phyloP scores from a whole-genome alignment of 2,329 filamentous ascomycete species.

The Apiospora aurea region DNA sequence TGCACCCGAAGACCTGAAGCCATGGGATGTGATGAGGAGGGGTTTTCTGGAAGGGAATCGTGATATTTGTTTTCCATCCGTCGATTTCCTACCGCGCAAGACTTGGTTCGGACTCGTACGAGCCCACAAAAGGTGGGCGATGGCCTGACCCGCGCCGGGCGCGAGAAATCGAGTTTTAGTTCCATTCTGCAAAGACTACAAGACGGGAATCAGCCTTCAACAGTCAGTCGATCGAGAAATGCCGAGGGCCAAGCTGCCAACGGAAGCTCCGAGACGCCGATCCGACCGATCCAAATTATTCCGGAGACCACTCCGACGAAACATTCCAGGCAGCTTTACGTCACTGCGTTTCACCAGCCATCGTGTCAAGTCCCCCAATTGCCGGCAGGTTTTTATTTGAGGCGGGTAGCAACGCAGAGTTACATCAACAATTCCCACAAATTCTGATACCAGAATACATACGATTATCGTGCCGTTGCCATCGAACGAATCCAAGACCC shows the following conservation, averaged over 20 bases:
- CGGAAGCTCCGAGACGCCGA: constrained; percentile 4
- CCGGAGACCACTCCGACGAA: constrained; percentile 15
- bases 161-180: background rate
- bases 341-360: background rate
- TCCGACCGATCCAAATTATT: background rate
- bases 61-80: background rate
- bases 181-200: no score
- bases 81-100: background rate
- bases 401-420: constrained; percentile 9
- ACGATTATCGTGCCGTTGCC: constrained; percentile 16
- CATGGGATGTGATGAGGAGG: background rate
- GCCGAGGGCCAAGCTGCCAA: background rate
- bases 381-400: background rate
- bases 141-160: background rate
- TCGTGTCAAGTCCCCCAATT: constrained; percentile 5
- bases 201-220: background rate
- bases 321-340: background rate
- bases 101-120: background rate
- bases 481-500: background rate
- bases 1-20: background rate
- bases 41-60: background rate
- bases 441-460: constrained; percentile 18
- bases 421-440: constrained; percentile 15
- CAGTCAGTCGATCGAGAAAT: background rate
- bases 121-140: background rate